These are phyloP conservation scores for Colletotrichum liaoningense DNA, from an alignment of 2,329 filamentous ascomycete species.

Conservation along the genomic window DNA sequence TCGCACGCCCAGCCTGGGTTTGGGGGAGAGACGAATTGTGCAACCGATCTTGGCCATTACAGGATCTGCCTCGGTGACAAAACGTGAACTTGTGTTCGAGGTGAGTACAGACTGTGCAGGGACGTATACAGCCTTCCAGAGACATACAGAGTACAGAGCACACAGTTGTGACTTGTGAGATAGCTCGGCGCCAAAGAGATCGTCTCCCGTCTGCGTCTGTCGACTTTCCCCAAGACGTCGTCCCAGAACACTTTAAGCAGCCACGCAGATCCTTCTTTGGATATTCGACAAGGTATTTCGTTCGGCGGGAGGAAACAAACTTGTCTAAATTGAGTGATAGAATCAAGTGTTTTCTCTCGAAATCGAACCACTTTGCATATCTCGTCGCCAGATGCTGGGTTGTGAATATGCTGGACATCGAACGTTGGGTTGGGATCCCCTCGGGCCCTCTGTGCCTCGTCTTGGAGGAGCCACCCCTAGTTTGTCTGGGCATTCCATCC, in stretches of 20 bases:
- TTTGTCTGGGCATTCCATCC: conserved; percentile 34
- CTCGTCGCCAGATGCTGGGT: conserved; percentile 39
- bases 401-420: conserved; percentile 38
- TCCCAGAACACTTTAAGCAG: conserved; percentile 20
- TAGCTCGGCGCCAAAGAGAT: neutral
- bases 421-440: conserved; percentile 40
- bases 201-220: conserved; percentile 23
- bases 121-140: neutral
- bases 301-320: conserved; percentile 29
- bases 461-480: conserved; percentile 15
- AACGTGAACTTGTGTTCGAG: neutral
- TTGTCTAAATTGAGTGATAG: conserved; percentile 31
- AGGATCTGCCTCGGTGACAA: conserved; percentile 11
- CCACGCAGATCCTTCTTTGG: conserved; percentile 30
- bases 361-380: conserved; percentile 43
- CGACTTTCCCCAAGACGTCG: conserved; percentile 9
- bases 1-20: conserved; percentile 22
- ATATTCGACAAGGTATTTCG: conserved; percentile 20
- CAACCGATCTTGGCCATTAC: conserved; percentile 16
- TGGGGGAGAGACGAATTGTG: conserved; percentile 26
- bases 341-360: conserved; percentile 43
- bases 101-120: neutral
- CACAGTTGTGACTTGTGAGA: neutral
- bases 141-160: neutral
- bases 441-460: conserved; percentile 24